Conservation (phyloP, 1,139 yeast species). For the Kodamaea fungicola region DNA sequence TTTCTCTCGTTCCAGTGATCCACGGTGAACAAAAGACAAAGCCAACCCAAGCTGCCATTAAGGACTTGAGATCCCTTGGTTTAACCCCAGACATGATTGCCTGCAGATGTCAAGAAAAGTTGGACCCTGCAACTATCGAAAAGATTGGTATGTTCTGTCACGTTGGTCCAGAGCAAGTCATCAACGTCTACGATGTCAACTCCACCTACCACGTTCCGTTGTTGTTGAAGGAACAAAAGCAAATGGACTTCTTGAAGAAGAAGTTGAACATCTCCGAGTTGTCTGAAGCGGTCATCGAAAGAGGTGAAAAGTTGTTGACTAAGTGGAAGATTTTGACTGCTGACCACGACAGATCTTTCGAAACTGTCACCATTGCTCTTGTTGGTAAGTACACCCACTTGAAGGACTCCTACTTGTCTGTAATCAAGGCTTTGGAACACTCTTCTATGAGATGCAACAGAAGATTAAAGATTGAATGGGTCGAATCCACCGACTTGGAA, state of each 20-base stretch:
- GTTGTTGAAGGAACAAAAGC: slow-evolving; percentile 79
- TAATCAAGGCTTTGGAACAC: slow-evolving; percentile 93
- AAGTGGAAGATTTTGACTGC: slow-evolving; percentile 83
- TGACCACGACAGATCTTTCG: slow-evolving; percentile 74
- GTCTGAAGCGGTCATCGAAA: slow-evolving; percentile 49
- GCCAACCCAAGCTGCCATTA: slow-evolving; percentile 98
- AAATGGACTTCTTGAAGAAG: slow-evolving; percentile 68
- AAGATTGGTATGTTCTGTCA: slow-evolving; percentile 99
- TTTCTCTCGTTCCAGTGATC: slow-evolving; percentile 93
- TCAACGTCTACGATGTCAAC: slow-evolving; percentile 95
- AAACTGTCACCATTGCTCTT: slow-evolving; percentile 87
- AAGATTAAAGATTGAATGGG: slow-evolving; percentile 88
- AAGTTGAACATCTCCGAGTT: slow-evolving; percentile 63
- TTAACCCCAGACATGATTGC: slow-evolving; percentile 96
- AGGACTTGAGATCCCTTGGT: slow-evolving; percentile 93
- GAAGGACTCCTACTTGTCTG: slow-evolving; percentile 93
- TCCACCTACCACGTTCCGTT: slow-evolving; percentile 97
- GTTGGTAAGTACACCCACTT: slow-evolving; percentile 97
- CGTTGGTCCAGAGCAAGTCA: slow-evolving; percentile 94
- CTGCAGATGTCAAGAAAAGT: slow-evolving; percentile 86
- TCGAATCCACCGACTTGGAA: slow-evolving; percentile 89
- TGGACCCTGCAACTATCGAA: slow-evolving; percentile 80
- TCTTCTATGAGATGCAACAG: slow-evolving; percentile 87
- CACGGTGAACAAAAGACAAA: slow-evolving; percentile 98
- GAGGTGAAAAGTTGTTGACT: slow-evolving; percentile 66